A percentile compares a stretch with the other conserved stretches of the same genome.
Conservation (phyloP, 352 stramenopile species). For the Phytopythium oedochilum region DNA sequence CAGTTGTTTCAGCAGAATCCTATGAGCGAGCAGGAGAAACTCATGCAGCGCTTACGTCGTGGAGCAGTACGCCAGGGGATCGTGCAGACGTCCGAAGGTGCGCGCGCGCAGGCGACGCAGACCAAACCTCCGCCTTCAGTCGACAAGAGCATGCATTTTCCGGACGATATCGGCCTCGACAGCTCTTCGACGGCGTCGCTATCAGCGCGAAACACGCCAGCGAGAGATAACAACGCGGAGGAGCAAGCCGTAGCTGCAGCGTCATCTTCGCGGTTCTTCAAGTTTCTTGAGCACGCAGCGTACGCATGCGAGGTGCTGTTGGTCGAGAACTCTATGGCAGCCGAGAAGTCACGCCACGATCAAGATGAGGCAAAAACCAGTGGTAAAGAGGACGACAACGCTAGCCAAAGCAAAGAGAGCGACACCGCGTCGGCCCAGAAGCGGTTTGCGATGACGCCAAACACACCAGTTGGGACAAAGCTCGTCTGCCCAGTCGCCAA, state of each 20-base stretch:
- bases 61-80: conserved; percentile 47
- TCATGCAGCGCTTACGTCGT: conserved; percentile 42
- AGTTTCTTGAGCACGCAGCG: conserved; percentile 52
- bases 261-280: conserved; percentile 48
- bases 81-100: conserved; percentile 57
- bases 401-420: conserved; percentile 5
- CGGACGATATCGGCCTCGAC: conserved; percentile 70
- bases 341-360: conserved; percentile 10
- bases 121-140: conserved; percentile 35
- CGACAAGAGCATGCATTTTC: conserved; percentile 66
- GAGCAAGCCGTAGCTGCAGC: neutral
- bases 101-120: conserved; percentile 38
- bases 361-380: conserved; percentile 4
- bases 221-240: conserved; percentile 11
- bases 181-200: conserved; percentile 10
- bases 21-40: conserved; percentile 53
- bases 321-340: conserved; percentile 42
- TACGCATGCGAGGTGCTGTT: conserved; percentile 53
- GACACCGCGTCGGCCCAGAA: conserved; percentile 3
- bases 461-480: conserved; percentile 25
- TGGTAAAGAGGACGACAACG: neutral
- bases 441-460: conserved; percentile 31
- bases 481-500: conserved; percentile 7
- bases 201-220: neutral
- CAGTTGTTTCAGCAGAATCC: conserved; percentile 56